Conservation (phyloP, 169 alveolate genomes). For the Babesia ovis region DNA sequence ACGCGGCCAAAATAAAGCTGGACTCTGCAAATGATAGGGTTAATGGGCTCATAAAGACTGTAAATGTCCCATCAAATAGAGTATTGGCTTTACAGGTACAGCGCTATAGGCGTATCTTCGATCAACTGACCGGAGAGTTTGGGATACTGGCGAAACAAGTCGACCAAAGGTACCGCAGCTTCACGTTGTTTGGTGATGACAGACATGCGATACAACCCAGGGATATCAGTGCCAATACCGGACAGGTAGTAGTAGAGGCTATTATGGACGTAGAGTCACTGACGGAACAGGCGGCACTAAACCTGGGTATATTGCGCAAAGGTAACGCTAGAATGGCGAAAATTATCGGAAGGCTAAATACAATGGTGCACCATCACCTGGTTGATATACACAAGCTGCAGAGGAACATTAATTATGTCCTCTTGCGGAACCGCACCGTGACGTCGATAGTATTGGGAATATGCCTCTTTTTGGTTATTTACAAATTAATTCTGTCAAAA, state of each 20-base stretch:
- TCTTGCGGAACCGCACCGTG: conserved; percentile 41
- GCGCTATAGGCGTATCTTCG: conserved; percentile 58
- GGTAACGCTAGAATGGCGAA: conserved; percentile 31
- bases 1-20: conserved; percentile 23
- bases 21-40: conserved; percentile 34
- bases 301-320: conserved; percentile 20
- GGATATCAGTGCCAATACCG: conserved; percentile 5
- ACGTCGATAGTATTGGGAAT: conserved; percentile 52
- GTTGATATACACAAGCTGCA: conserved; percentile 58
- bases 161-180: conserved; percentile 45
- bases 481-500: conserved; percentile 35
- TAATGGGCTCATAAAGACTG: conserved; percentile 20
- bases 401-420: conserved; percentile 47
- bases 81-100: conserved; percentile 42
- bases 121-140: conserved; percentile 55
- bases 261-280: conserved; percentile 66
- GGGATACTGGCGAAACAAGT: conserved; percentile 26
- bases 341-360: conserved; percentile 31
- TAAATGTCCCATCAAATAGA: conserved; percentile 3
- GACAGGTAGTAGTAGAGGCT: conserved; percentile 58
- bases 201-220: conserved; percentile 1
- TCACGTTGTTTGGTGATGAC: conserved; percentile 34
- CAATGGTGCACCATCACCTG: conserved; percentile 61
- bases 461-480: conserved; percentile 37
- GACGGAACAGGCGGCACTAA: conserved; percentile 54